phyloP scores from a whole-genome alignment of 768 basidiomycete species.

The Bullera alba region DNA sequence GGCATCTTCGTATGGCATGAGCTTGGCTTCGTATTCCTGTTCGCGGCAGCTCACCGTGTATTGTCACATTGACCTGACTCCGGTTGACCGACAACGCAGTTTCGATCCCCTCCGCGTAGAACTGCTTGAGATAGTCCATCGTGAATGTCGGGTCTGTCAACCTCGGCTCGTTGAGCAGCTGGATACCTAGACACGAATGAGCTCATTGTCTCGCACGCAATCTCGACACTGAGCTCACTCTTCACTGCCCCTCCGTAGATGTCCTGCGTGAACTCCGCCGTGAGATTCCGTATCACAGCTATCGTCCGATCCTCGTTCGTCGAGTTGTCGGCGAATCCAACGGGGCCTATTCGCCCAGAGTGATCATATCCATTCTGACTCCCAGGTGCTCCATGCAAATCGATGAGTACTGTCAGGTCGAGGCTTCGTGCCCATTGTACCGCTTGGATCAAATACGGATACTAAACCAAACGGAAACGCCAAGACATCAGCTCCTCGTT shows the following conservation, averaged over 20 bases:
- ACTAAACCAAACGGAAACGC: constrained; percentile 16
- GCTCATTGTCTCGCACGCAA: neutral
- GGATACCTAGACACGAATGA: constrained; percentile 25
- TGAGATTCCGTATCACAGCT: constrained; percentile 25
- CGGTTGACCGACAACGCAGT: constrained; percentile 11
- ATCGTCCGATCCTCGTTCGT: constrained; percentile 24
- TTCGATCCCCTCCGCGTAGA: constrained; percentile 25
- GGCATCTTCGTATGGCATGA: constrained; percentile 29
- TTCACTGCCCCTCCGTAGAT: constrained; percentile 39
- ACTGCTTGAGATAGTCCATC: constrained; percentile 36
- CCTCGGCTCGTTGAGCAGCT: constrained; percentile 43
- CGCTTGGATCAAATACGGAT: constrained; percentile 33
- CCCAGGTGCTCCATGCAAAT: constrained; percentile 41
- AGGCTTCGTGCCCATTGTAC: constrained; percentile 34
- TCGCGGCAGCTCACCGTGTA: constrained; percentile 31
- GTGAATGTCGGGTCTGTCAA: constrained; percentile 19
- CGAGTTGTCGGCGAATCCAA: constrained; percentile 22
- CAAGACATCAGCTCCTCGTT: neutral
- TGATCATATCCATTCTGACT: constrained; percentile 44
- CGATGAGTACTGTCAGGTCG: constrained; percentile 31
- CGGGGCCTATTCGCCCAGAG: constrained; percentile 29
- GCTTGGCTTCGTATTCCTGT: neutral
- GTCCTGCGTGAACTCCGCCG: constrained; percentile 36
- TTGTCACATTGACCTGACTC: constrained; percentile 21
- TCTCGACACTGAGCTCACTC: constrained; percentile 13